Evolutionary conservation across 2,329 filamentous ascomycete genomes (phyloP).

Genomic region (Chaetomium globosum): DNA sequence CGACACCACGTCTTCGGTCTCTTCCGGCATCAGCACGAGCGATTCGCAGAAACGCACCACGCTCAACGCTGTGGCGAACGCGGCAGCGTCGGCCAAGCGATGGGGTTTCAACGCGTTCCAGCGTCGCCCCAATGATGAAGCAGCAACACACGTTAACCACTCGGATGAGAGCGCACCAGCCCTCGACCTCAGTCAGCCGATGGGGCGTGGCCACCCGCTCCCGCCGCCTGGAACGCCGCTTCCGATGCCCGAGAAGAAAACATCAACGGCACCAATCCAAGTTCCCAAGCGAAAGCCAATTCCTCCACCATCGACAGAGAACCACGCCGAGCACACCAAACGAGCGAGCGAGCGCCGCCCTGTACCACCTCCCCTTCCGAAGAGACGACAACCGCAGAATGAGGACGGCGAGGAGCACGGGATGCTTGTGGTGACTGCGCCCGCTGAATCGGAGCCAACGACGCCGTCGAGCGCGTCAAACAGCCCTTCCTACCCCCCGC

Average conservation of each 20-base stretch:
- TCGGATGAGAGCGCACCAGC: conserved; percentile 32
- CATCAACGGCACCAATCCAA: conserved; percentile 59
- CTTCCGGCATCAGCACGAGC: conserved; percentile 17
- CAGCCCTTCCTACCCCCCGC: conserved; percentile 36
- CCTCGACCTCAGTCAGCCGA: conserved; percentile 64
- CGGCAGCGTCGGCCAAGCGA: conserved; percentile 58
- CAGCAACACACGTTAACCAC: conserved; percentile 36
- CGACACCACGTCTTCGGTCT: conserved; percentile 29
- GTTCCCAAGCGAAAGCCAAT: conserved; percentile 68
- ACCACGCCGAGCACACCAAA: conserved; percentile 25
- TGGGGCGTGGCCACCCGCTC: conserved; percentile 79
- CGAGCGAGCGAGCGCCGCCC: conserved; percentile 31
- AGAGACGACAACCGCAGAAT: conserved; percentile 43
- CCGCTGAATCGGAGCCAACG: conserved; percentile 62
- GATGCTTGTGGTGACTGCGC: conserved; percentile 67
- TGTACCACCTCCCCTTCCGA: conserved; percentile 52
- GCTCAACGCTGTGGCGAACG: conserved; percentile 58
- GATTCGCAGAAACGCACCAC: conserved; percentile 51
- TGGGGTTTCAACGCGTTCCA: conserved; percentile 63
- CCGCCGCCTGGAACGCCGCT: conserved; percentile 80
- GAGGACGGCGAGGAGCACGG: conserved; percentile 49
- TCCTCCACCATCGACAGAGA: conserved; percentile 44
- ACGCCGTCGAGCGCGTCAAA: conserved; percentile 51
- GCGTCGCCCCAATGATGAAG: conserved; percentile 49
- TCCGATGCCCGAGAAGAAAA: conserved; percentile 66